Base-by-base conservation (phyloP, 768 basidiomycete species). In the Naematelia encephala region DNA sequence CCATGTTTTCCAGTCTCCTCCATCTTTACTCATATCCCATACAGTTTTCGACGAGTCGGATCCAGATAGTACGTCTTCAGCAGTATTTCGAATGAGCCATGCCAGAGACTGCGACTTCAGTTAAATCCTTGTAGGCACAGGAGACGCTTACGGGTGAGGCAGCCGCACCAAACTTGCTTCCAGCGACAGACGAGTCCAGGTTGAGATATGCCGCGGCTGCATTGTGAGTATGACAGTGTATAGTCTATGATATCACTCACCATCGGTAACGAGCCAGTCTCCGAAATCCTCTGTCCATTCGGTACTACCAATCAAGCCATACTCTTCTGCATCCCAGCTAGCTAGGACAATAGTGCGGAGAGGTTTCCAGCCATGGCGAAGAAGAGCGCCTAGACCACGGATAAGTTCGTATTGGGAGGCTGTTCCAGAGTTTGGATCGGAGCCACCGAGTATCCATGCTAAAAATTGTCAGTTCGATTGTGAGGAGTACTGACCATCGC, bases 211-310 rank as follows among this genome's bases (percentile, higher is more conserved):
- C 83, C 14, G 89, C 91, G 45, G 86, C 88, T 69, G 48, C 23
- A 27, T 21, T 61, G 11, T 12, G 21, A 23, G 14, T 49, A 51
- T 54, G 5, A 22, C 51, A 23, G 8, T 19, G 14, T n/a, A 10
- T n/a, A 57, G 19, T n/a, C 16, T 16, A 23, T 47, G 39, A 44
- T 19, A 23, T 25, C 22, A 42, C 44, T 53, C 43, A 69, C 70
- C 57, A 47, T 93, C 83, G 29, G 87, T 80, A 42, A 83, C 81
- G 39, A 97, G 84, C 85, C 88, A 94, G 14, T 84, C 81, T 0
- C 85, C 72, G 69, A 94, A 97, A 72, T 97, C 94, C 75, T 97
- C 94, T 2, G 86, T 91, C 84, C 87, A 94, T 77, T 97, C 94
- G 2, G 90, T 93, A 68, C 86, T 88, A 25, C 93, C 93, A 14